A percentile compares a stretch with the other conserved stretches of the same genome.
Evolutionary conservation across 306 rosid genomes (phyloP).

Genomic region (Argentina anserina): DNA sequence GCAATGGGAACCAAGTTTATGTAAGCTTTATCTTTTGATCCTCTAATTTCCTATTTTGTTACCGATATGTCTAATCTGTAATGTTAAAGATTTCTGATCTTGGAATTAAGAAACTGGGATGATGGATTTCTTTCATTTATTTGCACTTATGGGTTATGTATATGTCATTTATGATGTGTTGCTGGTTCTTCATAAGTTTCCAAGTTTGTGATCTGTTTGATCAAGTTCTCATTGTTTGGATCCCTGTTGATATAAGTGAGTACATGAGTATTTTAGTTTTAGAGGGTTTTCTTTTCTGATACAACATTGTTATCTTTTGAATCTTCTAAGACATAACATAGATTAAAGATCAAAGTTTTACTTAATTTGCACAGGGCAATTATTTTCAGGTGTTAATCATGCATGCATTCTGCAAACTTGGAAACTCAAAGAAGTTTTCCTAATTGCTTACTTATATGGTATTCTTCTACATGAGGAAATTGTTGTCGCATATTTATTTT

Average conservation of each 20-base stretch:
- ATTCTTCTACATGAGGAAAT: background rate
- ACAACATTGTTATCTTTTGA: background rate
- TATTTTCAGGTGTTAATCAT: background rate
- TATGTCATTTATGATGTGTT: background rate
- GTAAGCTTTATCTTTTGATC: conserved; percentile 35
- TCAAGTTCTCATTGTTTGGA: background rate
- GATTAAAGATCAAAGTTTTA: background rate
- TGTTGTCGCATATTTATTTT: background rate
- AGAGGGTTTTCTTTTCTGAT: background rate
- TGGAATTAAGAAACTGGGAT: background rate
- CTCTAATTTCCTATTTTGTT: background rate
- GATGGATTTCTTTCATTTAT: background rate
- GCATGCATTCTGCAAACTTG: conserved; percentile 10
- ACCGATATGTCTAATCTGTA: background rate
- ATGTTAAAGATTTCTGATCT: background rate
- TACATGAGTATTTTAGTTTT: background rate
- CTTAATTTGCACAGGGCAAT: background rate
- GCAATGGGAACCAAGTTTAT: conserved; percentile 79
- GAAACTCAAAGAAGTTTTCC: background rate
- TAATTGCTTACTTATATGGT: background rate
- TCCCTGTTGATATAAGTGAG: background rate
- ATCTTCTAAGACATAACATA: background rate
- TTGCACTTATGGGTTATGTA: background rate
- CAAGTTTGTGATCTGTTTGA: background rate
- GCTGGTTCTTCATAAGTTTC: background rate